Percentiles rank a stretch among this genome's conserved stretches.
Conservation (phyloP, 116 monocot genomes). For the Trichopus zeylanicus region DNA sequence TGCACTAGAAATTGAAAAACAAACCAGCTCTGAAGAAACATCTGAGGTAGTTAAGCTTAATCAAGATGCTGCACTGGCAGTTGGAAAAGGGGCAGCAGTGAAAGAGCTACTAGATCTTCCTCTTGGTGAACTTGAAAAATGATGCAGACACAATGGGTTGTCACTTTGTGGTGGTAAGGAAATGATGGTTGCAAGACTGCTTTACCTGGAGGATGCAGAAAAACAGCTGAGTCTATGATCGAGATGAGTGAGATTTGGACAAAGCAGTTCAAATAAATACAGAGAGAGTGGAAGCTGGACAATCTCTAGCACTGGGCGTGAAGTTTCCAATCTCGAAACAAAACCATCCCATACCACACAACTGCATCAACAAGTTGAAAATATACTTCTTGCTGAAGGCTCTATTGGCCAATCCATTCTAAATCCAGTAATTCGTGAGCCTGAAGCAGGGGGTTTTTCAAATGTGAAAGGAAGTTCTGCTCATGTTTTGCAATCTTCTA, state of each 20-base stretch:
- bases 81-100: conserved; percentile 89
- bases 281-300: conserved; percentile 28
- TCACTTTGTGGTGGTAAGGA: conserved; percentile 92
- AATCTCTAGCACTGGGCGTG: conserved; percentile 8
- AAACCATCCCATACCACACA: conserved; percentile 12
- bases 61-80: conserved; percentile 87
- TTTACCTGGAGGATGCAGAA: conserved; percentile 94
- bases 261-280: conserved; percentile 27
- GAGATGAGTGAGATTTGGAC: conserved; percentile 44
- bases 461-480: conserved; percentile 43
- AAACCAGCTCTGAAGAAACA: conserved; percentile 42
- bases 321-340: conserved; percentile 16
- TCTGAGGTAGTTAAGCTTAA: conserved; percentile 44
- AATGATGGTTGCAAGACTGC: conserved; percentile 96
- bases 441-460: conserved; percentile 19
- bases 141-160: conserved; percentile 94
- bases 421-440: conserved; percentile 14
- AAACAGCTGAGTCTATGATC: conserved; percentile 61
- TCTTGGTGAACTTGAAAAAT: conserved; percentile 83
- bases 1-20: conserved; percentile 80
- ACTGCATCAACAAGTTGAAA: conserved; percentile 23
- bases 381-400: conserved; percentile 5
- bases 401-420: conserved; percentile 15
- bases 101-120: conserved; percentile 84
- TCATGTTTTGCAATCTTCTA: conserved; percentile 67